phyloP scores from a whole-genome alignment of 495 filamentous ascomycete genomes.

The Patellaria atrata region DNA sequence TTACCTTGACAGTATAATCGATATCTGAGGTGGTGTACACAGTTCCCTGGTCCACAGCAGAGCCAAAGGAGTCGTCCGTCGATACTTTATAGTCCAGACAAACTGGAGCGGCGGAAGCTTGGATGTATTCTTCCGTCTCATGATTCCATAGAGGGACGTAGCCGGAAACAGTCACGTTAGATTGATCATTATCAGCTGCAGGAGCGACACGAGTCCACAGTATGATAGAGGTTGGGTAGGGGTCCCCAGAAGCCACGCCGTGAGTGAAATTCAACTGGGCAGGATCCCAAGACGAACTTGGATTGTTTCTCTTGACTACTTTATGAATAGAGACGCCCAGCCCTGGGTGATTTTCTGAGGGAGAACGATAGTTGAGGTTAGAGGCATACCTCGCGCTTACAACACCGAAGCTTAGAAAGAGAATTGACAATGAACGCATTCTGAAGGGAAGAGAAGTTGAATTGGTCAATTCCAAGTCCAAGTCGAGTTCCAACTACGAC shows the following conservation, averaged over 20 bases:
- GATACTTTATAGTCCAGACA: slow-evolving; percentile 44
- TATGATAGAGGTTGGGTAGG: slow-evolving; percentile 47
- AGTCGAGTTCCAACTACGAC: too few relatives aligned
- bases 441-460: too few relatives aligned
- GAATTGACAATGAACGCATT: too few relatives aligned
- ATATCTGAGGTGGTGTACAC: slow-evolving; percentile 52
- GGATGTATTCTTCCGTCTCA: slow-evolving; percentile 37
- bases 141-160: slow-evolving; percentile 42
- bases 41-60: slow-evolving; percentile 32
- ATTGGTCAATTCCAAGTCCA: too few relatives aligned
- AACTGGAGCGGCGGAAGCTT: slow-evolving; percentile 39
- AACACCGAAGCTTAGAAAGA: too few relatives aligned
- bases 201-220: slow-evolving; percentile 56
- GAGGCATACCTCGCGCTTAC: slow-evolving; percentile 22
- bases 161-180: slow-evolving; percentile 40
- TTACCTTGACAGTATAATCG: slow-evolving; percentile 54
- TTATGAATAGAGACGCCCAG: slow-evolving; percentile 40
- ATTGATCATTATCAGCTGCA: slow-evolving; percentile 35
- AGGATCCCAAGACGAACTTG: slow-evolving; percentile 28
- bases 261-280: slow-evolving; percentile 48
- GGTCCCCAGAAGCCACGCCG: slow-evolving; percentile 56
- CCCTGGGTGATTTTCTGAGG: slow-evolving; percentile 41
- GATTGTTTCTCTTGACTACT: slow-evolving; percentile 32
- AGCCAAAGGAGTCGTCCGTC: slow-evolving; percentile 25
- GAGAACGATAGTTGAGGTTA: slow-evolving; percentile 46